Evolutionary conservation across 345 rosid genomes (phyloP), one percentile per base, ranked within the genome.

Genomic region (Citrus reticulata): DNA sequence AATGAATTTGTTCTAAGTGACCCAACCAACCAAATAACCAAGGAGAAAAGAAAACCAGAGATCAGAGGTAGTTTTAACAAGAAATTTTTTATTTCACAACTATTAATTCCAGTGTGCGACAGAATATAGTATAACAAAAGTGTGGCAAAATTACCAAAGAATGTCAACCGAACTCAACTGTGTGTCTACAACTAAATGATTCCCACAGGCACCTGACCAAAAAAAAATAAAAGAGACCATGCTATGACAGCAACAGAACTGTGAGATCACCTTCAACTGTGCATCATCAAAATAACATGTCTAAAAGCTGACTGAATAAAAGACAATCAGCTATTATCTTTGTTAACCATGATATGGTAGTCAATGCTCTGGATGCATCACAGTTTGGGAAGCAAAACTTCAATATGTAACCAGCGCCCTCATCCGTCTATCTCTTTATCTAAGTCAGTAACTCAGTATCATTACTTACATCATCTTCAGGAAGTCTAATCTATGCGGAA

Each of bases 401-500:
- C 75, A 71, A 70, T 69, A 61, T 39, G 75, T 37, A 64, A 37
- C 73, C 60, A 17, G 64, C 46, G 61, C 37, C 69, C 79, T 72
- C 68, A 72, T 49, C 81, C 72, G 65, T 76, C 69, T 30, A 70
- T 42, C 32, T 75, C 79, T 80, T 74, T 81, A 64, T 74, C 75
- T 77, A 70, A 62, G 83, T 87, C 78, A 76, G 80, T 77, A 24
- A 79, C 55, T 87, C 78, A 76, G 80, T 77, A 24, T 80, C 55
- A 66, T 85, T 79, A 73, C 81, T 73, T 78, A 35, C 66, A 69
- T 81, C 71, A 66, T 64, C 59, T 83, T 46, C 20, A 22, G 61
- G 67, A 76, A 63, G 17, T 81, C 87, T 84, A 95, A 90, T 95
- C 98, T 84, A 82, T 87, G 27, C 98, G 94, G 78, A 89, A 87